Conservation (phyloP, 2,329 filamentous ascomycete genomes). For the Talaromyces rugulosus region DNA sequence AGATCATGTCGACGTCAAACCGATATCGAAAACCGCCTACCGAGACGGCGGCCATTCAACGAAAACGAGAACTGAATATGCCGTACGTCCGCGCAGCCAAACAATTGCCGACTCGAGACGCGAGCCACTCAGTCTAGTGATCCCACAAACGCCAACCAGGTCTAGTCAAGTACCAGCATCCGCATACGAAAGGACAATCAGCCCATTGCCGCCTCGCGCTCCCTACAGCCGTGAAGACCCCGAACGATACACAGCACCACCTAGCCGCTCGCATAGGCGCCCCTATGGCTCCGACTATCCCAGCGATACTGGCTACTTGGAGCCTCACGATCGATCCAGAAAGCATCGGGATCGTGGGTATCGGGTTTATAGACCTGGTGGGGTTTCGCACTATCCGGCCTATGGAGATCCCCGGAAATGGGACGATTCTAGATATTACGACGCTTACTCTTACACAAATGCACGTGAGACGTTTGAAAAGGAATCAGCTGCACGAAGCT, state of each 20-base stretch:
- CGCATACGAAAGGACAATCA: constrained; percentile 26
- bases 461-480: constrained; percentile 44
- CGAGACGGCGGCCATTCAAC: constrained; percentile 26
- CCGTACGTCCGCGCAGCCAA: constrained; percentile 34
- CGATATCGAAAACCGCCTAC: constrained; percentile 29
- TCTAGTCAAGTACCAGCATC: constrained; percentile 26
- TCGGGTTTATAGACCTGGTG: constrained; percentile 21
- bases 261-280: constrained; percentile 27
- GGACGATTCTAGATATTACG: constrained; percentile 37
- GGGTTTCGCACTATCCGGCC: constrained; percentile 24
- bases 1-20: constrained; percentile 30
- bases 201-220: constrained; percentile 23
- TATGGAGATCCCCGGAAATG: constrained; percentile 26
- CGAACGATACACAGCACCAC: constrained; percentile 31
- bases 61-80: constrained; percentile 34
- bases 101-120: constrained; percentile 29
- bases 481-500: constrained; percentile 37
- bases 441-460: constrained; percentile 46
- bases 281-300: constrained; percentile 31
- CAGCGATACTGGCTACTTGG: constrained; percentile 31
- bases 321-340: constrained; percentile 19
- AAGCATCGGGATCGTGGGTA: constrained; percentile 22
- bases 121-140: constrained; percentile 23
- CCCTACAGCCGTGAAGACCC: constrained; percentile 22
- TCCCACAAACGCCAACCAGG: constrained; percentile 20